These are phyloP conservation scores for Sugiyamaella sp. DNA, from an alignment of 1,139 yeast genomes.

Conservation along the genomic window DNA sequence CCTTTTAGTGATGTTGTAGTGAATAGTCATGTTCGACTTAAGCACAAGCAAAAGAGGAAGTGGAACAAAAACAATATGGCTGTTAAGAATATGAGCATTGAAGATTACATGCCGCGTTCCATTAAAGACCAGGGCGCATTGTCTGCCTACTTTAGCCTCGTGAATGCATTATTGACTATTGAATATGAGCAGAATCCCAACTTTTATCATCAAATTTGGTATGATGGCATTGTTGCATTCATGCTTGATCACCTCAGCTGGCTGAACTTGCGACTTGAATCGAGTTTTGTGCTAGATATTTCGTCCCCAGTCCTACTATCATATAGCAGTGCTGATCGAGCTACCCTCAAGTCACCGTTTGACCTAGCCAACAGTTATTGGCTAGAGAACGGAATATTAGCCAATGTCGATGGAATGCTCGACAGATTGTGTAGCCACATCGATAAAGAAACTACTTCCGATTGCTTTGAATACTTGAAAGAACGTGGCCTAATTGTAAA, in stretches of 20 bases:
- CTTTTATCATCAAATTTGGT: conserved; percentile 18
- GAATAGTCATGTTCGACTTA: conserved; percentile 7
- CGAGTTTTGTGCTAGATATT: neutral
- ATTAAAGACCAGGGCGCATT: conserved; percentile 14
- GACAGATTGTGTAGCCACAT: conserved; percentile 2
- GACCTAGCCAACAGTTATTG: conserved; percentile 5
- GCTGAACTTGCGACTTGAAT: conserved; percentile 8
- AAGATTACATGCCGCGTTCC: conserved; percentile 11
- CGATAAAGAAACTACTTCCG: conserved; percentile 11
- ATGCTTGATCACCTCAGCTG: conserved; percentile 15
- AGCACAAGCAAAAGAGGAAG: conserved; percentile 14
- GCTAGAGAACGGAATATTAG: conserved; percentile 1
- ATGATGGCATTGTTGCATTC: conserved; percentile 10
- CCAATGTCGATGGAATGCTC: neutral
- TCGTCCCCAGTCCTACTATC: neutral
- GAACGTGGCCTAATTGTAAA: conserved; percentile 1
- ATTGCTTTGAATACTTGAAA: conserved; percentile 5
- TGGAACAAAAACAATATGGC: conserved; percentile 11
- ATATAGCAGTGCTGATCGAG: neutral
- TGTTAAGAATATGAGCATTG: conserved; percentile 1
- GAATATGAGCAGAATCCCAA: neutral
- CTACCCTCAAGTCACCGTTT: neutral
- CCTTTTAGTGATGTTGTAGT: conserved; percentile 5
- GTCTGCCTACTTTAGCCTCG: conserved; percentile 15
- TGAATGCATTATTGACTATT: neutral